Percentiles rank a stretch among this genome's conserved stretches.
phyloP scores from a whole-genome alignment of 148 eudicot species.

The Persicaria tinctoria region DNA sequence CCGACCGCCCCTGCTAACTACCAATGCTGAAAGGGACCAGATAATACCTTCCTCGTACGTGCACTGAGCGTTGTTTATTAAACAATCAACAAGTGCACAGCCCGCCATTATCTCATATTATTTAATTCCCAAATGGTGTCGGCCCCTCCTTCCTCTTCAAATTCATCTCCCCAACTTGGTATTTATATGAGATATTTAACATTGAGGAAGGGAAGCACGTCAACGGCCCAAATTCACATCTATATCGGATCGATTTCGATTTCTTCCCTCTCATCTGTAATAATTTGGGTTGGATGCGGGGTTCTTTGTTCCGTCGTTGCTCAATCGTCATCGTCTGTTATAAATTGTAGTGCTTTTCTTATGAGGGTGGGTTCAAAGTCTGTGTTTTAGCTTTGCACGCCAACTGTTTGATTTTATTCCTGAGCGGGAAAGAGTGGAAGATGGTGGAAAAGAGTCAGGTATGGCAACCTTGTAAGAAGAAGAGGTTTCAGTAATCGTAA shows the following conservation, averaged over 20 bases:
- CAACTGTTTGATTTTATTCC: conserved; percentile 10
- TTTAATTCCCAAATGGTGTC: neutral
- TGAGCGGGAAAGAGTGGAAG: conserved; percentile 12
- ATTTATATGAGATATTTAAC: neutral
- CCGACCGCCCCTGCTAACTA: neutral
- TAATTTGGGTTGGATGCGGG: neutral
- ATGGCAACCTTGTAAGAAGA: conserved; percentile 55
- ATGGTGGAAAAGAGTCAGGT: conserved; percentile 40
- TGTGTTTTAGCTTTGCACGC: neutral
- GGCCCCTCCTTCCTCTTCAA: neutral
- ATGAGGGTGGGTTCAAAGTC: neutral
- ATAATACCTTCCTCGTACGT: conserved; percentile 10
- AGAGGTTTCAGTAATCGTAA: conserved; percentile 21
- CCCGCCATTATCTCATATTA: neutral
- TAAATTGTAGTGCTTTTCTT: neutral
- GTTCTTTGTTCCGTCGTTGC: neutral
- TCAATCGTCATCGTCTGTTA: neutral
- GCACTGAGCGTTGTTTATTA: neutral
- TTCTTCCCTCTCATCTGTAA: neutral
- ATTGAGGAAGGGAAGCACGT: neutral
- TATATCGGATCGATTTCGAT: neutral
- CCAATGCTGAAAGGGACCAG: conserved; percentile 9
- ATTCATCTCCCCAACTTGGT: neutral
- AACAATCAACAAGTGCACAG: neutral
- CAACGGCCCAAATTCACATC: neutral